phyloP scores from a whole-genome alignment of 148 eudicot species.

The Vaccinium myrtillus region DNA sequence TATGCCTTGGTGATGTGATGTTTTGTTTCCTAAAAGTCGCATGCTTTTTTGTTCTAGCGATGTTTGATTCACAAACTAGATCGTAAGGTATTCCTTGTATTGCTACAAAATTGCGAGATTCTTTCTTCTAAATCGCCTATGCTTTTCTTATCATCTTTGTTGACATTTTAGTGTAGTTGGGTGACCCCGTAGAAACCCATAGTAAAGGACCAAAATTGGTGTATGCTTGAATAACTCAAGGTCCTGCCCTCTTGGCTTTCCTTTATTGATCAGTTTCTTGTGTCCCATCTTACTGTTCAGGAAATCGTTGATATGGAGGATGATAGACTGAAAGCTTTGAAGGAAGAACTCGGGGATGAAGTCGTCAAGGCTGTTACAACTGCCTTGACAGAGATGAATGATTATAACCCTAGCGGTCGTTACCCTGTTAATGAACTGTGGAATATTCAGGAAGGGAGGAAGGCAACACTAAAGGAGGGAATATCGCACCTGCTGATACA shows the following conservation, averaged over 20 bases:
- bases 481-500: slow-evolving; percentile 31
- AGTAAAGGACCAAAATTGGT: too few relatives aligned
- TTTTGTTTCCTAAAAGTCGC: too few relatives aligned
- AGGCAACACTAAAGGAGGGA: slow-evolving; percentile 51
- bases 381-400: slow-evolving; percentile 50
- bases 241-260: neutral
- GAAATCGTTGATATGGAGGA: slow-evolving; percentile 52
- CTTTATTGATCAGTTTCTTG: neutral
- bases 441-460: slow-evolving; percentile 44
- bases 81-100: slow-evolving; percentile 36
- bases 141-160: neutral
- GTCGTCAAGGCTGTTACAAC: slow-evolving; percentile 36
- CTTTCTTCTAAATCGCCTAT: neutral
- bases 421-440: slow-evolving; percentile 53
- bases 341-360: slow-evolving; percentile 47
- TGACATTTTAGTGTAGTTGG: neutral
- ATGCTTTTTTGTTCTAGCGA: too few relatives aligned
- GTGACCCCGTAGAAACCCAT: too few relatives aligned
- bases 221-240: neutral
- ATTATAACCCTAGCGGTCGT: slow-evolving; percentile 59
- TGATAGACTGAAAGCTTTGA: slow-evolving; percentile 41
- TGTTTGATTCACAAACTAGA: neutral
- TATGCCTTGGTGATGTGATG: too few relatives aligned
- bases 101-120: too few relatives aligned
- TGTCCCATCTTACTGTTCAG: slow-evolving; percentile 29